Evolutionary conservation across 352 stramenopile species (phyloP).

Genomic region (Pythium myriotylum): DNA sequence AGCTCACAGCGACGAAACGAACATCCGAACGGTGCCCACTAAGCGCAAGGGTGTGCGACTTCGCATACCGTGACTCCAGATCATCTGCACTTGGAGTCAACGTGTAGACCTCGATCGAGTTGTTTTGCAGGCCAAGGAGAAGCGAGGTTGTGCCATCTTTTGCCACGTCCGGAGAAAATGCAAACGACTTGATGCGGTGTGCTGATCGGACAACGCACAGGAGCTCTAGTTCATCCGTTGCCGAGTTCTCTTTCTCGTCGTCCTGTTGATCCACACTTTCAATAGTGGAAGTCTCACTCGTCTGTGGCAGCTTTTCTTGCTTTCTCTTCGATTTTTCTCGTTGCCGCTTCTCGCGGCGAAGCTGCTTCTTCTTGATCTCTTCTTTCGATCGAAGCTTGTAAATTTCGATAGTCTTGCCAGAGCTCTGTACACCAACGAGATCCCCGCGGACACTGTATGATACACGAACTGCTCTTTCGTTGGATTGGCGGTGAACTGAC

Average conservation of each 20-base stretch:
- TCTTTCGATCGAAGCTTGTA: slow-evolving; percentile 83
- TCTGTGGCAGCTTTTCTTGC: slow-evolving; percentile 36
- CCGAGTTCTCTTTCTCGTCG: slow-evolving; percentile 60
- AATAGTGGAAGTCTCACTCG: neutral
- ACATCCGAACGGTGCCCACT: slow-evolving; percentile 93
- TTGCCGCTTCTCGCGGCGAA: slow-evolving; percentile 85
- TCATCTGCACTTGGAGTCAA: slow-evolving; percentile 54
- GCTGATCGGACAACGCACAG: slow-evolving; percentile 83
- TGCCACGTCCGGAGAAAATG: slow-evolving; percentile 79
- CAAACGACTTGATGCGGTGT: slow-evolving; percentile 89
- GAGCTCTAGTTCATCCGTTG: slow-evolving; percentile 87
- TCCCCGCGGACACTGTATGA: slow-evolving; percentile 60
- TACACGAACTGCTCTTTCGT: slow-evolving; percentile 71
- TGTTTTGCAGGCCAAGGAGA: slow-evolving; percentile 90
- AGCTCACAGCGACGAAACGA: slow-evolving; percentile 84
- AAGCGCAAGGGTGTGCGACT: slow-evolving; percentile 71
- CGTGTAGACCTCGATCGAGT: slow-evolving; percentile 90
- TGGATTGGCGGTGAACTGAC: slow-evolving; percentile 74
- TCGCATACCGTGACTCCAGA: slow-evolving; percentile 71
- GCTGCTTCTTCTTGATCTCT: slow-evolving; percentile 93
- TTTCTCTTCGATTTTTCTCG: slow-evolving; percentile 90
- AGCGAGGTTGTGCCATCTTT: slow-evolving; percentile 84
- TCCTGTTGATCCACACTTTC: slow-evolving; percentile 27
- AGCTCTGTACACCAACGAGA: slow-evolving; percentile 75
- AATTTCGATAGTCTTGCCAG: slow-evolving; percentile 91